Conservation (phyloP, 129 eudicot genomes). For the Cynara cardunculus region DNA sequence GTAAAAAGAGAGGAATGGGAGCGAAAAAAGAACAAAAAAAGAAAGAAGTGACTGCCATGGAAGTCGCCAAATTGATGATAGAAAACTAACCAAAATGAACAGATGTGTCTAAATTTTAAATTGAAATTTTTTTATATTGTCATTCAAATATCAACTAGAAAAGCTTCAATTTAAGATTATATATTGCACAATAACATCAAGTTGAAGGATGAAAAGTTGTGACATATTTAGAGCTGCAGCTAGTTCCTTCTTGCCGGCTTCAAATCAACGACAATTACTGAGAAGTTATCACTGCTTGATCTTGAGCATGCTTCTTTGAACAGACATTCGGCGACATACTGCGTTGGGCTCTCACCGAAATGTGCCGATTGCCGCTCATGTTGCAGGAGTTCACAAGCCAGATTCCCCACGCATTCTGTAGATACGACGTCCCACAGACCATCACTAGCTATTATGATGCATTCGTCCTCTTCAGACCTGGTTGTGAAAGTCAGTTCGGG, state of each 20-base stretch:
- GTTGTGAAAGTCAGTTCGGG: slow-evolving; percentile 26
- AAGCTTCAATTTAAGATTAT: not conserved
- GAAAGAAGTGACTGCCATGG: not conserved
- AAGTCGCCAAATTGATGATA: not conserved
- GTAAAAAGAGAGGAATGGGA: not conserved
- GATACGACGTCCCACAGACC: slow-evolving; percentile 31
- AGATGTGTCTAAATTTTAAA: not conserved
- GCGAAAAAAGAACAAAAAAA: not conserved
- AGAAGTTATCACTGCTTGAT: slow-evolving; percentile 18
- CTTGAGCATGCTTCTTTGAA: slow-evolving; percentile 12
- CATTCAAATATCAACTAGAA: not conserved
- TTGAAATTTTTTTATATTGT: not conserved
- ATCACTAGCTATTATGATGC: slow-evolving; percentile 25
- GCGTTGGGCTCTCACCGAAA: not conserved
- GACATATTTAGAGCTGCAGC: not conserved
- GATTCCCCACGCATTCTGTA: not conserved
- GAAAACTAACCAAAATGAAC: not conserved
- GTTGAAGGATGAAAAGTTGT: not conserved
- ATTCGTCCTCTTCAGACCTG: slow-evolving; percentile 13
- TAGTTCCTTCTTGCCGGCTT: not conserved
- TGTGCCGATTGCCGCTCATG: not conserved
- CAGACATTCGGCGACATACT: slow-evolving; percentile 14
- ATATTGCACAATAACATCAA: not conserved
- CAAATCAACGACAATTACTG: slow-evolving; percentile 24
- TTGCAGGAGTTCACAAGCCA: slow-evolving; percentile 12